Conservation (phyloP, 1,284 basidiomycete genomes). For the Rhizoctonia solani region DNA sequence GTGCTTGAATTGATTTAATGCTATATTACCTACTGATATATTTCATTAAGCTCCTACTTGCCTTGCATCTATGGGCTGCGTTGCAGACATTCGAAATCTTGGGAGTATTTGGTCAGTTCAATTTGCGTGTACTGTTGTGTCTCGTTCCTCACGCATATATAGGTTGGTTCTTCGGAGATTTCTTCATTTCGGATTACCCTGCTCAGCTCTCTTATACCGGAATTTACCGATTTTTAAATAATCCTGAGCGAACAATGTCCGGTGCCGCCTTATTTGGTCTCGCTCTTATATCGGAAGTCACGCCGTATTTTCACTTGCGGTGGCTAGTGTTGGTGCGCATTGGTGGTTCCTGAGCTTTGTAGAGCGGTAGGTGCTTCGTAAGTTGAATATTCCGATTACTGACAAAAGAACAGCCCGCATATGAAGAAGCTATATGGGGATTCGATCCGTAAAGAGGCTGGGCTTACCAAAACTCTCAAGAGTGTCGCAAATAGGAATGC, state of each 20-base stretch:
- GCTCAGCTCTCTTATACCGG: slow-evolving; percentile 92
- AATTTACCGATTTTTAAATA: slow-evolving; percentile 94
- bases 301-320: slow-evolving; percentile 81
- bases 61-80: slow-evolving; percentile 90
- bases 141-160: not conserved
- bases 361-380: slow-evolving; percentile 68
- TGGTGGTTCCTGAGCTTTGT: slow-evolving; percentile 91
- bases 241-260: slow-evolving; percentile 91
- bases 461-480: slow-evolving; percentile 95
- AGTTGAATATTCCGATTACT: slow-evolving; percentile 14
- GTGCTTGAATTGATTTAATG: slow-evolving; percentile 44
- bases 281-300: slow-evolving; percentile 89
- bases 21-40: slow-evolving; percentile 16
- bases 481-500: slow-evolving; percentile 83
- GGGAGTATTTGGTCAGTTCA: slow-evolving; percentile 80
- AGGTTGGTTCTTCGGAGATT: slow-evolving; percentile 98
- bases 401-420: slow-evolving; percentile 73
- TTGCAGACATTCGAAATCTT: slow-evolving; percentile 90
- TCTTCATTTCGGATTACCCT: slow-evolving; percentile 95
- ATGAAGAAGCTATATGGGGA: slow-evolving; percentile 96
- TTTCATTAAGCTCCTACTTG: slow-evolving; percentile 72
- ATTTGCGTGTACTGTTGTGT: not conserved
- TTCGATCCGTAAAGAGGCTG: slow-evolving; percentile 90
- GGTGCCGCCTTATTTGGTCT: slow-evolving; percentile 95
- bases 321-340: slow-evolving; percentile 81